Evolutionary conservation across 805 yeast genomes (phyloP).

Genomic region (Metschnikowia lunata): DNA sequence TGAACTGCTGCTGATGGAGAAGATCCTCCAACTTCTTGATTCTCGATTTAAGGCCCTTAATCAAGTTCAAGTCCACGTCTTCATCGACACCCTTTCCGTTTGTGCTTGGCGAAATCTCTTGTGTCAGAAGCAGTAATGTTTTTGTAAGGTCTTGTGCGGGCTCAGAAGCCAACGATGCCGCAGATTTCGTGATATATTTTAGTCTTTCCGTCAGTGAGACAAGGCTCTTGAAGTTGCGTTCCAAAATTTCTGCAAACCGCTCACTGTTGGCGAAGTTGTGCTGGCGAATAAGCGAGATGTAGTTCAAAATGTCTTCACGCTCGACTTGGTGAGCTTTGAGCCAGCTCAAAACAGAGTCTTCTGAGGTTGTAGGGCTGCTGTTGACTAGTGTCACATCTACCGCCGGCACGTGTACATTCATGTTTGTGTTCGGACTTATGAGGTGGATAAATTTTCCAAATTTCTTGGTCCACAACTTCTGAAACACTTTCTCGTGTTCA

Average conservation of each 20-base stretch:
- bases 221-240: conserved; percentile 44
- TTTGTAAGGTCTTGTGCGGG: neutral
- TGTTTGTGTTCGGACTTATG: conserved; percentile 14
- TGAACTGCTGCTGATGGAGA: conserved; percentile 67
- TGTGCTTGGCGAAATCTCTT: conserved; percentile 10
- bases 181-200: conserved; percentile 30
- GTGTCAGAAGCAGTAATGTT: conserved; percentile 5
- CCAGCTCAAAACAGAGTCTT: conserved; percentile 23
- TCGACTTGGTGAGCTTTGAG: conserved; percentile 33
- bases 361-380: neutral
- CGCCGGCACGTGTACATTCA: conserved; percentile 22
- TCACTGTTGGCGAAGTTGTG: conserved; percentile 21
- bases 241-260: conserved; percentile 37
- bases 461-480: conserved; percentile 60
- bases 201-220: conserved; percentile 37
- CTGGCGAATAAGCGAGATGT: conserved; percentile 26
- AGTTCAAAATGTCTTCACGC: conserved; percentile 30
- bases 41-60: conserved; percentile 64
- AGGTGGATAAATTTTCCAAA: conserved; percentile 44
- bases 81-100: conserved; percentile 14
- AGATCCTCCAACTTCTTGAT: conserved; percentile 74
- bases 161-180: conserved; percentile 25
- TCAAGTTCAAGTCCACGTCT: conserved; percentile 31
- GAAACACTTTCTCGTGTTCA: conserved; percentile 51
- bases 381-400: conserved; percentile 17